Conservation (phyloP, 148 eudicot genomes). For the Dysphania ambrosioides region DNA sequence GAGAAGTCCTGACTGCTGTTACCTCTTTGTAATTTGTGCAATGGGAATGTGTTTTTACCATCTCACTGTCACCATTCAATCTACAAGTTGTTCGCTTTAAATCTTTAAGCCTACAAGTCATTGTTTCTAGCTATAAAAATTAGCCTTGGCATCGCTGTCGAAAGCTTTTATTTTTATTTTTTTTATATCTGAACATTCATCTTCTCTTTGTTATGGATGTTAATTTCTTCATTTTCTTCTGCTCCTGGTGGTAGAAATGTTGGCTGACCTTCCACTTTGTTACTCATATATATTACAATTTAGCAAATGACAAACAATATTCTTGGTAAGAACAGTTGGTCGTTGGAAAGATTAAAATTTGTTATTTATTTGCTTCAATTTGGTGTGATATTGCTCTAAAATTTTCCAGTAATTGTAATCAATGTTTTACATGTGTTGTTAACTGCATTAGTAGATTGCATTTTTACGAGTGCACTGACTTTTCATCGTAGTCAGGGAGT, state of each 20-base stretch:
- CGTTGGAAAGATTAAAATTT: too few relatives aligned
- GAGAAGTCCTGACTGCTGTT: not conserved
- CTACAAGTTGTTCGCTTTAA: not conserved
- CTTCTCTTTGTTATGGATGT: not conserved
- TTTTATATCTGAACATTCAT: too few relatives aligned
- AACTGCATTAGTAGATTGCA: not conserved
- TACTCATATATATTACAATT: too few relatives aligned
- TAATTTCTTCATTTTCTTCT: not conserved
- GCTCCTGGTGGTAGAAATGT: too few relatives aligned
- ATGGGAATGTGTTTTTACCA: not conserved
- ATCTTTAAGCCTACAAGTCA: not conserved
- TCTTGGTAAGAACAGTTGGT: too few relatives aligned
- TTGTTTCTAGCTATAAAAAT: too few relatives aligned
- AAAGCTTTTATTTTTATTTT: too few relatives aligned
- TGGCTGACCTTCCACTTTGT: too few relatives aligned
- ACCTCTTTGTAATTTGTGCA: not conserved
- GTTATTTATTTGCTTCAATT: not conserved
- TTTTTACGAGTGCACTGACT: too few relatives aligned
- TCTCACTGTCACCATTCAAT: not conserved
- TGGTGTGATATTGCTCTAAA: not conserved
- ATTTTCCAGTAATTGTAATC: not conserved
- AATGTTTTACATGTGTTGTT: not conserved
- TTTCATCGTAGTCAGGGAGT: not conserved
- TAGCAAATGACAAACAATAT: too few relatives aligned
- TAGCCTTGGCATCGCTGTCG: too few relatives aligned